Conservation (phyloP, 257 asterid species). For the Fraxinus pennsylvanica region DNA sequence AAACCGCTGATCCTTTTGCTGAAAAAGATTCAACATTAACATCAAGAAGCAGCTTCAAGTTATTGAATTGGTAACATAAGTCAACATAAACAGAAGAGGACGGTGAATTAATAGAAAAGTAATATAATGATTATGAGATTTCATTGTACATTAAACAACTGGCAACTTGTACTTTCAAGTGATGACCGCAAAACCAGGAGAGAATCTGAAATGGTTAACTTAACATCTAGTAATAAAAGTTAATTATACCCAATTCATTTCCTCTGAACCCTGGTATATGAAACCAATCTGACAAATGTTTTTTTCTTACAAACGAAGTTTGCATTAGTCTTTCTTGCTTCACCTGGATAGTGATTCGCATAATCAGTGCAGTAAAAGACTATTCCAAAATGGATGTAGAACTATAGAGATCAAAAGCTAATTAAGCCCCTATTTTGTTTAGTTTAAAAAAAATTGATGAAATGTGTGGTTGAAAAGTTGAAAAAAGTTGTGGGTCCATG, state of each 20-base stretch:
- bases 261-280: not conserved
- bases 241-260: too few relatives aligned
- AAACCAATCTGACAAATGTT: not conserved
- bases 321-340: not conserved
- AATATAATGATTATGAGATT: not conserved
- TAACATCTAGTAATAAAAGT: not conserved
- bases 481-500: too few relatives aligned
- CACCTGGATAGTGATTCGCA: not conserved
- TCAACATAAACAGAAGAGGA: not conserved
- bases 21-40: constrained; percentile 40
- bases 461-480: too few relatives aligned
- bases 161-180: not conserved
- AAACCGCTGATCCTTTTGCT: constrained; percentile 96
- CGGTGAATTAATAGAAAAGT: not conserved
- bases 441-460: too few relatives aligned
- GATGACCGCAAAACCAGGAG: not conserved
- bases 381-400: not conserved
- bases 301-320: not conserved
- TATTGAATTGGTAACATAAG: constrained; percentile 1
- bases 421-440: not conserved
- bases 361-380: not conserved
- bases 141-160: not conserved
- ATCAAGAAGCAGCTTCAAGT: constrained; percentile 23
- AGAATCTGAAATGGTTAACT: not conserved
- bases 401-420: not conserved